phyloP scores from a whole-genome alignment of 2,329 filamentous ascomycete genomes.

The Alternaria angustiovoidea region DNA sequence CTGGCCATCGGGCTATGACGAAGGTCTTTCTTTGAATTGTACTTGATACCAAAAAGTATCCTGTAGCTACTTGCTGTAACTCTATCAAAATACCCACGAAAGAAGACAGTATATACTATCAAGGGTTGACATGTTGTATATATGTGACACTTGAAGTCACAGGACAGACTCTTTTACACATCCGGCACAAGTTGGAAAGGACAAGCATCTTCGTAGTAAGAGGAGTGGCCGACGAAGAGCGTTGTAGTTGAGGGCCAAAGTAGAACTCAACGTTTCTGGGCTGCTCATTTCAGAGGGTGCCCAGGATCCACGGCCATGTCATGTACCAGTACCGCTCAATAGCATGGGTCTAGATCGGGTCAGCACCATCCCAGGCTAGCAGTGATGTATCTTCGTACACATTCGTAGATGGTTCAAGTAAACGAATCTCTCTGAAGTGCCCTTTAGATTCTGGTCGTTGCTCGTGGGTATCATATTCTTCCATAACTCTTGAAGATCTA shows the following conservation, averaged over 20 bases:
- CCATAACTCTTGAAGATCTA: conserved; percentile 12
- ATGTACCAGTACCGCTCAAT: not conserved
- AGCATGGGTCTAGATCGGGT: conserved; percentile 8
- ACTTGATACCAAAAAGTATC: not conserved
- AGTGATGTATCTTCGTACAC: conserved; percentile 11
- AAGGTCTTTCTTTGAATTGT: not conserved
- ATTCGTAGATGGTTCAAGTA: not conserved
- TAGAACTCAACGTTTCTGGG: not conserved
- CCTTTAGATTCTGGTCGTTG: conserved; percentile 8
- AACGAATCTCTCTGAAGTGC: conserved; percentile 1
- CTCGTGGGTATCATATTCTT: conserved; percentile 27
- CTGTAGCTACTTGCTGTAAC: not conserved
- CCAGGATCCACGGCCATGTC: not conserved
- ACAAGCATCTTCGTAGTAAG: not conserved
- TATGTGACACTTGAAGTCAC: not conserved
- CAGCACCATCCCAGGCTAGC: conserved; percentile 2
- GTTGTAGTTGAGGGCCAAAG: not conserved
- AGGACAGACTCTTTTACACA: not conserved
- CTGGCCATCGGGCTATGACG: not conserved
- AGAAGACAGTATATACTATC: not conserved
- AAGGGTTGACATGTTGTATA: not conserved
- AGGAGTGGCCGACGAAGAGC: not conserved
- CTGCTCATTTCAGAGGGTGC: not conserved
- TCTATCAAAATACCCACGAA: not conserved
- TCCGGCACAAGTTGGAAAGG: not conserved